Conservation (phyloP, 495 filamentous ascomycete genomes). For the Penicillium taxi region DNA sequence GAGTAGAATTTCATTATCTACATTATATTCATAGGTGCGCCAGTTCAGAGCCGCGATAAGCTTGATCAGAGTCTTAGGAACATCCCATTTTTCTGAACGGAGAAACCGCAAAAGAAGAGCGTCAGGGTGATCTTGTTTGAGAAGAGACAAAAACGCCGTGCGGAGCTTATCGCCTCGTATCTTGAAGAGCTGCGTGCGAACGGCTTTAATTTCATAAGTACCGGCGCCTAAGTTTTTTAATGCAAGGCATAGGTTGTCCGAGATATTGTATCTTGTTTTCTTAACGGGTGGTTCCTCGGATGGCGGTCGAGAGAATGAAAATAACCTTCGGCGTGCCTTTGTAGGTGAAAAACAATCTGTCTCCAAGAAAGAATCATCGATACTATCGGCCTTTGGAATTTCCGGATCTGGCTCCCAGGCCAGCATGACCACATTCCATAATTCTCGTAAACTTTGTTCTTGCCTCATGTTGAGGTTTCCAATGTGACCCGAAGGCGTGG, state of each 20-base stretch:
- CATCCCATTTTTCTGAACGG: constrained; percentile 90
- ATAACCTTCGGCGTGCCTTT: constrained; percentile 9
- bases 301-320: constrained; percentile 12
- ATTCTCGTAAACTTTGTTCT: constrained; percentile 9
- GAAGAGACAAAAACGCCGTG: constrained; percentile 70
- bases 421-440: constrained; percentile 15
- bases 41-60: constrained; percentile 81
- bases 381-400: constrained; percentile 1
- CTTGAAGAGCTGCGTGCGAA: constrained; percentile 16
- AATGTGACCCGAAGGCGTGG: constrained; percentile 8
- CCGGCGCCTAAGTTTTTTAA: constrained; percentile 15
- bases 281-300: constrained; percentile 7
- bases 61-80: constrained; percentile 83
- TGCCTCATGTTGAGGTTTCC: constrained; percentile 11
- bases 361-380: constrained; percentile 3
- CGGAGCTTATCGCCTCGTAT: constrained; percentile 64
- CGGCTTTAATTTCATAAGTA: constrained; percentile 16
- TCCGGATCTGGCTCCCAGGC: constrained; percentile 12
- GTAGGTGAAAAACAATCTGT: not conserved
- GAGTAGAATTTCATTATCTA: constrained; percentile 69
- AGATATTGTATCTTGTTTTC: constrained; percentile 10
- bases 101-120: constrained; percentile 78
- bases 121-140: constrained; percentile 89
- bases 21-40: constrained; percentile 66
- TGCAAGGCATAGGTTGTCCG: constrained; percentile 11